A percentile compares a stretch with the other conserved stretches of the same genome.
Conservation (phyloP, 2,329 filamentous ascomycete genomes). For the Lachnellula subtilissima region DNA sequence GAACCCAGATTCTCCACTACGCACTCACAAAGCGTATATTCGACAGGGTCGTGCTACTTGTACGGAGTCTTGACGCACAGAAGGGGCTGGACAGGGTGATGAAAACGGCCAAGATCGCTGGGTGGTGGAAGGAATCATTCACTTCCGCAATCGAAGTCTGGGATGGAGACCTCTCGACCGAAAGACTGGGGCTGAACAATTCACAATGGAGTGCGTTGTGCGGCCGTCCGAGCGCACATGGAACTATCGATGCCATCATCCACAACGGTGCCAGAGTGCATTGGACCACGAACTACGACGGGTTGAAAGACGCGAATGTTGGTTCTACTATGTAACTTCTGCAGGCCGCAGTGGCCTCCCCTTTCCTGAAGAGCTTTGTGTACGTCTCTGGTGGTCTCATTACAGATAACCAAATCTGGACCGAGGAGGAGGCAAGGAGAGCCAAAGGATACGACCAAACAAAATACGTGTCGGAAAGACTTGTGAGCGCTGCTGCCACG, state of each 20-base stretch:
- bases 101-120: constrained; percentile 11
- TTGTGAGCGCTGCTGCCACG: constrained; percentile 41
- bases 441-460: constrained; percentile 79
- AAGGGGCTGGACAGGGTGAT: constrained; percentile 7
- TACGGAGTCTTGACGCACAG: constrained; percentile 9
- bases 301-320: constrained; percentile 69
- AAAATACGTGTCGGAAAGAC: constrained; percentile 67
- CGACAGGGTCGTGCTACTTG: constrained; percentile 19
- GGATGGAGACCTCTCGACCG: constrained; percentile 67
- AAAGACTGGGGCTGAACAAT: constrained; percentile 63
- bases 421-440: constrained; percentile 56
- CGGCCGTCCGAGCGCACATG: constrained; percentile 28
- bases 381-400: constrained; percentile 29
- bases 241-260: constrained; percentile 61
- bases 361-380: constrained; percentile 15
- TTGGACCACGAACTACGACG: constrained; percentile 71
- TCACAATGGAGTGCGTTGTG: constrained; percentile 59
- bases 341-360: constrained; percentile 4
- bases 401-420: neutral
- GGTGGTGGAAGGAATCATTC: constrained; percentile 22
- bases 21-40: constrained; percentile 7
- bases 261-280: constrained; percentile 79
- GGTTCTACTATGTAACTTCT: constrained; percentile 40
- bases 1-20: constrained; percentile 21
- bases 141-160: constrained; percentile 19